Evolutionary conservation across 495 filamentous ascomycete species (phyloP).

Genomic region (Penicillium canescens): DNA sequence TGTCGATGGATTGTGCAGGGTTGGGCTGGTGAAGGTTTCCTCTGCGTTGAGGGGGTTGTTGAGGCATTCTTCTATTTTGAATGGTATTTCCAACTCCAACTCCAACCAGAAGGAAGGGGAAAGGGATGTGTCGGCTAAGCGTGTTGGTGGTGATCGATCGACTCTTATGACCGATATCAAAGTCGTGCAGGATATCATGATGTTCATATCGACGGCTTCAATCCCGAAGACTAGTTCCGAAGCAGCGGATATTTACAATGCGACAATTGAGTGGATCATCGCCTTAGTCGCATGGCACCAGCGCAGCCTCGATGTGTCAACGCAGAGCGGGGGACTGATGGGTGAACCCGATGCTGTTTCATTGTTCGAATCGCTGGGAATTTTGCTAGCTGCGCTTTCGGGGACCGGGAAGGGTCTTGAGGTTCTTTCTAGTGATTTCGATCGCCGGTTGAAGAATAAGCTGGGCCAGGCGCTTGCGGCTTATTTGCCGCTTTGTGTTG

Average conservation of each 20-base stretch:
- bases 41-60: conserved; percentile 60
- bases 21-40: conserved; percentile 52
- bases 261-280: conserved; percentile 41
- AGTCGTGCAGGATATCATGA: conserved; percentile 46
- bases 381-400: conserved; percentile 44
- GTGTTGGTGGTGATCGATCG: conserved; percentile 5
- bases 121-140: too few species aligned
- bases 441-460: conserved; percentile 31
- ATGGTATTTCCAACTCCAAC: neutral
- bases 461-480: conserved; percentile 42
- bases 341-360: conserved; percentile 43
- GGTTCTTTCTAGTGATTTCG: conserved; percentile 32
- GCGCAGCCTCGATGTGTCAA: conserved; percentile 21
- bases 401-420: conserved; percentile 40
- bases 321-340: conserved; percentile 36
- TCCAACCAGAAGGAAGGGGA: neutral
- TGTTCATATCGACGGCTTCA: conserved; percentile 37
- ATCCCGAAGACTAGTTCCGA: conserved; percentile 34
- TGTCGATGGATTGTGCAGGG: conserved; percentile 58
- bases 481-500: conserved; percentile 45
- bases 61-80: conserved; percentile 53
- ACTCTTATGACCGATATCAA: conserved; percentile 49
- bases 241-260: conserved; percentile 34
- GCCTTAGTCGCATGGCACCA: conserved; percentile 41
- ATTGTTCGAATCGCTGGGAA: conserved; percentile 46